Base-by-base conservation (phyloP, 441 rosid species). In the Gossypium davidsonii region DNA sequence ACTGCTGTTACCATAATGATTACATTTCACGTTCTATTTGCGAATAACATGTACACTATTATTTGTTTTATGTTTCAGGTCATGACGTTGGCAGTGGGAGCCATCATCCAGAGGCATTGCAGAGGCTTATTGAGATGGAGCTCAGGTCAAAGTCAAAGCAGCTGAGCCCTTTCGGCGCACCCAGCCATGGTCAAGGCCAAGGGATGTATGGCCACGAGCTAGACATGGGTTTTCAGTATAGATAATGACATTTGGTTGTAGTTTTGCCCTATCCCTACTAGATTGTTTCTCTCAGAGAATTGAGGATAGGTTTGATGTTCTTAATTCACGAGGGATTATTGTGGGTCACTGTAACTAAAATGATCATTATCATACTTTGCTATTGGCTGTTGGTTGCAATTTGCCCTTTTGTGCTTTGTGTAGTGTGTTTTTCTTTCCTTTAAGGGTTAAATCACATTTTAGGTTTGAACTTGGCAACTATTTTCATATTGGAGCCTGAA, bases 61-160 rank as follows among this genome's bases (percentile, higher is more conserved):
- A 23, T 70, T 25, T 14, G 26, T 58, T 46, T 26, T n/a, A 21
- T 74, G 37, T 83, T 83, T 39, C 87, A 91, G 96, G 80, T 78
- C 59, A 87, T 23, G 89, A 87, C 14, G 79, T 57, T 2, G 87
- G 83, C 39, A 72, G 80, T 31, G 86, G 87, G 77, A 80, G 69
- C 76, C 83, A 76, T 73, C 94, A 84, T 74, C 89, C 96, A 0
- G 95, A 85, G 76, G 87, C 89, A 48, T 85, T 91, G 73, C 97
- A 90, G 73, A 82, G 91, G 83, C 87, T 93, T 28, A 60, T 91
- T 20, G 96, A 90, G 83, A 91, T 88, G 91, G 92, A 93, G 42
- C 86, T 85, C 18, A 84, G 92, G 73, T 83, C 92, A 67, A 90
- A 86, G 20, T 74, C 92, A 6, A 90, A 85, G 87, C 95, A 87